These are phyloP conservation scores for Paramecium sexaurelia DNA, from an alignment of 73 alveolate genomes.

Conservation along the genomic window DNA sequence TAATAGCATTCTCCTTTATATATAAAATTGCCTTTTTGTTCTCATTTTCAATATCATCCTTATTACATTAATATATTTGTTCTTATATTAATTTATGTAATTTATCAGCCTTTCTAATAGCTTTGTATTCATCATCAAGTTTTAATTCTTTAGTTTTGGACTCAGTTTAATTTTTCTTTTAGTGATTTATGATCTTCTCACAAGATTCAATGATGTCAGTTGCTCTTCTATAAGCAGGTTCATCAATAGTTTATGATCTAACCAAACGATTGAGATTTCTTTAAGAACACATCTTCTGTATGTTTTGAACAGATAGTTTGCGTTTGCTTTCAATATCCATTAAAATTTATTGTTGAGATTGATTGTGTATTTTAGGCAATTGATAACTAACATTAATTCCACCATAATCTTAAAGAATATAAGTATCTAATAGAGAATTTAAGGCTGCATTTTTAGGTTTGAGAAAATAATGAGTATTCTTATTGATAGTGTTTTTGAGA, in stretches of 20 bases:
- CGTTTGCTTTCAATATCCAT: not conserved
- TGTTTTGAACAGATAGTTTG: not conserved
- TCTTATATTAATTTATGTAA: not conserved
- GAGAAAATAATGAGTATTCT: constrained; percentile 1
- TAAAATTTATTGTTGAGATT: not conserved
- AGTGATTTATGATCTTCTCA: not conserved
- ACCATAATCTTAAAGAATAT: not conserved
- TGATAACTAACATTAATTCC: not conserved
- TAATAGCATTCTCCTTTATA: not conserved
- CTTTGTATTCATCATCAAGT: constrained; percentile 4
- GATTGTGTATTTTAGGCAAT: not conserved
- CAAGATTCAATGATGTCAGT: constrained; percentile 11
- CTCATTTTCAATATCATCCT: not conserved
- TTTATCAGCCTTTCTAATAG: constrained; percentile 20
- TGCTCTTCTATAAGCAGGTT: not conserved
- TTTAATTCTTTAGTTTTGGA: not conserved
- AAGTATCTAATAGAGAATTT: not conserved
- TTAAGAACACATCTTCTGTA: not conserved
- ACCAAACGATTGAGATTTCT: not conserved
- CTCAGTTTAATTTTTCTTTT: not conserved
- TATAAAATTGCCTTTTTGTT: not conserved
- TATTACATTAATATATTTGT: not conserved
- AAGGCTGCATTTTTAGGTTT: constrained; percentile 41
- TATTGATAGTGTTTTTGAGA: not conserved
- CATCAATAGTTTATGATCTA: not conserved